Conservation (phyloP, 495 filamentous ascomycete species). For the Talaromyces nanjingensis region DNA sequence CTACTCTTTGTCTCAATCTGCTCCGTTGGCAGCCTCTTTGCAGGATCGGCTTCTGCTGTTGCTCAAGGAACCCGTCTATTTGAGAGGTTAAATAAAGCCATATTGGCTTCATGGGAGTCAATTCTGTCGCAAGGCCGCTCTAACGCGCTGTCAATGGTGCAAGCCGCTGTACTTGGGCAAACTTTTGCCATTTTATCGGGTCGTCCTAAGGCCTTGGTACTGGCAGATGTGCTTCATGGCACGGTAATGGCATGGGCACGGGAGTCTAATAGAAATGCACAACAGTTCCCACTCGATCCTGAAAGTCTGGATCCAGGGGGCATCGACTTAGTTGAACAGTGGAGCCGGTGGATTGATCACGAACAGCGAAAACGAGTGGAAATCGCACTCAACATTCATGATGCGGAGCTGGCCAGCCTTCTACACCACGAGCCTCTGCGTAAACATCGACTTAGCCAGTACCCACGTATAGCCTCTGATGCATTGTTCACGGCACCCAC, state of each 20-base stretch:
- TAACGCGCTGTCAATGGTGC: conserved; percentile 25
- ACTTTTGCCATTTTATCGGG: conserved; percentile 32
- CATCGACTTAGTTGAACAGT: conserved; percentile 13
- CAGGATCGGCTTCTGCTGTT: conserved; percentile 7
- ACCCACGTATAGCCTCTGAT: conserved; percentile 15
- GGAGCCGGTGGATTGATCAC: conserved; percentile 14
- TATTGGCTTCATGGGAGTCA: conserved; percentile 26
- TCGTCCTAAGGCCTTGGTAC: conserved; percentile 11
- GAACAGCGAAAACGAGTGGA: conserved; percentile 17
- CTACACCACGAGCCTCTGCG: conserved; percentile 29
- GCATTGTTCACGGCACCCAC: conserved; percentile 26
- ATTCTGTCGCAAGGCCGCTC: conserved; percentile 16
- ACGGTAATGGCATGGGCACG: too few relatives aligned
- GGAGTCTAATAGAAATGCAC: not conserved
- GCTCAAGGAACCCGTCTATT: conserved; percentile 12
- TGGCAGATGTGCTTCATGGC: too few relatives aligned
- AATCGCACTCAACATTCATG: conserved; percentile 23
- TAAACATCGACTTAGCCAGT: conserved; percentile 20
- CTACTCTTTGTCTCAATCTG: conserved; percentile 3
- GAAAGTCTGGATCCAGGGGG: conserved; percentile 5
- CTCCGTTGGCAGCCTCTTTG: conserved; percentile 12
- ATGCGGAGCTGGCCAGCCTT: conserved; percentile 27
- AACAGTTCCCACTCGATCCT: not conserved
- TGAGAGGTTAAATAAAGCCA: conserved; percentile 24
- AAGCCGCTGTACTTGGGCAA: conserved; percentile 30